phyloP scores from a whole-genome alignment of 306 rosid species.

The Vicia villosa region DNA sequence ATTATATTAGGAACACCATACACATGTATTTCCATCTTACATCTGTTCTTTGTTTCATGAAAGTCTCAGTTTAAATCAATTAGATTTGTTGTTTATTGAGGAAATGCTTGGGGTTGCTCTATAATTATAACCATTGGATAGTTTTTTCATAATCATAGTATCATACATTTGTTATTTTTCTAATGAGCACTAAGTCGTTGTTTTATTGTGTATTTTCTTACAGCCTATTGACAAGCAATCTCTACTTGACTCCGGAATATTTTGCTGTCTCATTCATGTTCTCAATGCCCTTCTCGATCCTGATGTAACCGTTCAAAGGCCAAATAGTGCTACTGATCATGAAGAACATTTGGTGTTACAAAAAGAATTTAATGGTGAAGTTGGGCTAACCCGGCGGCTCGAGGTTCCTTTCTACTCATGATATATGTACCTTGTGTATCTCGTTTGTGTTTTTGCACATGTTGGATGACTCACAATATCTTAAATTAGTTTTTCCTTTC shows the following conservation, averaged over 20 bases:
- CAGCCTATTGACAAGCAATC: slow-evolving; percentile 99
- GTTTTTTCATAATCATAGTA: slow-evolving; percentile 2
- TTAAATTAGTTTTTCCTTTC: not conserved
- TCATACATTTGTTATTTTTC: slow-evolving; percentile 3
- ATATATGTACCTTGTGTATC: slow-evolving; percentile 18
- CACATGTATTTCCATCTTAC: slow-evolving; percentile 11
- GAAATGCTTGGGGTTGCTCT: slow-evolving; percentile 20
- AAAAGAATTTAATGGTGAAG: slow-evolving; percentile 49
- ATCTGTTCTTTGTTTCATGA: slow-evolving; percentile 18
- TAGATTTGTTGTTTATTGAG: slow-evolving; percentile 25
- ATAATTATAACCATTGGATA: not conserved
- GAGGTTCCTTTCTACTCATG: slow-evolving; percentile 67
- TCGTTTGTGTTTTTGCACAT: slow-evolving; percentile 10
- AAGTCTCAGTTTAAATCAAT: slow-evolving; percentile 15
- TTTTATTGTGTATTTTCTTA: slow-evolving; percentile 33
- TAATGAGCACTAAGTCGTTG: slow-evolving; percentile 28
- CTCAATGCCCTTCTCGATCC: slow-evolving; percentile 89
- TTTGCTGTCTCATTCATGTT: slow-evolving; percentile 93
- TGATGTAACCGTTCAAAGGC: slow-evolving; percentile 56
- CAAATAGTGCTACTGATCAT: slow-evolving; percentile 47
- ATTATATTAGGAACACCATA: slow-evolving; percentile 22
- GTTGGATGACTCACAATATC: not conserved
- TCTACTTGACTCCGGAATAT: slow-evolving; percentile 98
- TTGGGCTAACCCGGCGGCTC: slow-evolving; percentile 64
- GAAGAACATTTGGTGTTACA: slow-evolving; percentile 48